Base-by-base conservation (phyloP, 345 rosid genomes). In the Geranium brycei region DNA sequence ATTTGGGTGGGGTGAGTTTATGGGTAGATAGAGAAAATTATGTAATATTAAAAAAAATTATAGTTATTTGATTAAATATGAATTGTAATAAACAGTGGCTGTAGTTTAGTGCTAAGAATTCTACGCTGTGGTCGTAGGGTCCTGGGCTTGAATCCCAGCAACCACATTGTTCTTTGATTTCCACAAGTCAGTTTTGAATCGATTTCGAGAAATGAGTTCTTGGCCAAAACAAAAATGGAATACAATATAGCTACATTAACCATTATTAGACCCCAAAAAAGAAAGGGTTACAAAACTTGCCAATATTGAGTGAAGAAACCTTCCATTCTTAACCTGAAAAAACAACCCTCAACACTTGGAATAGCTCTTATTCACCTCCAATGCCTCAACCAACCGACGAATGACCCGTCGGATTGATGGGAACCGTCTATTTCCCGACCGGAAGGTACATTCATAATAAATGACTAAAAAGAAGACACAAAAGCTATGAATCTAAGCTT, bases 301-400 rank as follows among this genome's bases (percentile, higher is more conserved):
- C 10, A 35, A 7, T 23, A 23, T 35, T 35, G 41, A 35, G 41
- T 7, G 7, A 4, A 38, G 28, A 58, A 64, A 16, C 69, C 66
- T 47, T 35, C 10, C 28, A 56, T 66, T 31, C 60, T 10, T 14
- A 47, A 51, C 31, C 69, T 47, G n/a, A n/a, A 8, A 8, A 23
- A 47, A 47, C 53, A 47, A 47, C 0, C 0, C 53, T 47, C 53
- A 47, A 47, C 53, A 47, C 28, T 31, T 51, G 17, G 59, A 59
- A n/a, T n/a, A 72, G 61, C 69, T 56, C 59, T 56, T 41, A 32
- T 19, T 64, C 14, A 61, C 74, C 66, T 57, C 41, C 28, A 63
- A 28, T 15, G 65, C 56, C 61, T 58, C 5, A 17, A 56, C 31
- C 28, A 23, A 23, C 28, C 28, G 2, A 23, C 28, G 28, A 23